Evolutionary conservation across 2,329 filamentous ascomycete genomes (phyloP).

Genomic region (Claviceps arundinis): DNA sequence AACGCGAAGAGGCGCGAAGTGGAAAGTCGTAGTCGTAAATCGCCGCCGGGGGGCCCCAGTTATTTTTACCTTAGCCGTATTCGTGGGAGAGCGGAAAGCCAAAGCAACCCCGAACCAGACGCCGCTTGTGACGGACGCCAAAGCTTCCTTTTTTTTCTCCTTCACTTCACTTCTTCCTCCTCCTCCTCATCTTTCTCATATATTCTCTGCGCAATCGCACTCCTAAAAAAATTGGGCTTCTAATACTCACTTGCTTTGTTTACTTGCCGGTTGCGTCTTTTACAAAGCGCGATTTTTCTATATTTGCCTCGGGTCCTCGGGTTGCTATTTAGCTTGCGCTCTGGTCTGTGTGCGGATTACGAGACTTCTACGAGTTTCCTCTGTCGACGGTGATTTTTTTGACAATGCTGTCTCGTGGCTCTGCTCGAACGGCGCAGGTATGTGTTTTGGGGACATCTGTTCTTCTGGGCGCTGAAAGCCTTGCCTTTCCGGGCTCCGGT

Average conservation of each 20-base stretch:
- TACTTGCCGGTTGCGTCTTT: background rate
- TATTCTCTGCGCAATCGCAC: background rate
- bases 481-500: too few relatives aligned
- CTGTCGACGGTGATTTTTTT: background rate
- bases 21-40: too few relatives aligned
- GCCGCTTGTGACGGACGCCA: slow-evolving; percentile 1
- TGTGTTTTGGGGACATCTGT: slow-evolving; percentile 12
- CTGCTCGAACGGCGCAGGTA: slow-evolving; percentile 45
- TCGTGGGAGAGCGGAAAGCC: background rate
- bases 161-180: background rate
- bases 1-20: too few relatives aligned
- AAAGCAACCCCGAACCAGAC: background rate
- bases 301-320: too few relatives aligned
- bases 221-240: background rate
- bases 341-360: too few relatives aligned
- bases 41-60: background rate
- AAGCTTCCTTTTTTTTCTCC: slow-evolving; percentile 2
- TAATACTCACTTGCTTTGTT: background rate
- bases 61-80: background rate
- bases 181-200: background rate
- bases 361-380: background rate
- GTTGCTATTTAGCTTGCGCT: too few relatives aligned
- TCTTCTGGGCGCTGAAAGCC: too few relatives aligned
- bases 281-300: too few relatives aligned
- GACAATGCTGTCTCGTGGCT: slow-evolving; percentile 47